These are phyloP conservation scores for Physcia stellaris DNA, from an alignment of 495 filamentous ascomycete genomes.

Conservation along the genomic window DNA sequence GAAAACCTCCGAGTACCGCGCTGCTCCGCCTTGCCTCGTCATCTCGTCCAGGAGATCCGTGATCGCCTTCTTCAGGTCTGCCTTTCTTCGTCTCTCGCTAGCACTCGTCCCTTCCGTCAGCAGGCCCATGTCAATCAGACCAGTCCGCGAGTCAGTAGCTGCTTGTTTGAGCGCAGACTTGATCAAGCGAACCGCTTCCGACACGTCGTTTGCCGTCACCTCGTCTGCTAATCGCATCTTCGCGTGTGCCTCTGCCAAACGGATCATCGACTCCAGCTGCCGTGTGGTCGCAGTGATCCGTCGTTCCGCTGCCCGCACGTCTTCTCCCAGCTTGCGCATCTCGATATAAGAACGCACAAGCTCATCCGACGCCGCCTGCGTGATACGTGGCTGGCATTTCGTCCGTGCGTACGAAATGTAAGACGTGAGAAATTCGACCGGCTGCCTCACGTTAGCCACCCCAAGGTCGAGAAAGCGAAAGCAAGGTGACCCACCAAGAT, in stretches of 20 bases:
- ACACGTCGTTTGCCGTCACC: conserved; percentile 73
- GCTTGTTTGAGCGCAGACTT: conserved; percentile 91
- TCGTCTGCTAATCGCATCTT: conserved; percentile 76
- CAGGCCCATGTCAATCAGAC: conserved; percentile 91
- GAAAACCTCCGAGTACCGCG: conserved; percentile 65
- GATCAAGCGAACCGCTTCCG: conserved; percentile 86
- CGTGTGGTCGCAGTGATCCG: conserved; percentile 95
- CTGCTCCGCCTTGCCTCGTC: conserved; percentile 41
- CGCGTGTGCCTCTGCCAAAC: conserved; percentile 87
- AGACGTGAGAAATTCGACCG: conserved; percentile 85
- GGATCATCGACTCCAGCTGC: conserved; percentile 95
- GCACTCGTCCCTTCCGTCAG: conserved; percentile 84
- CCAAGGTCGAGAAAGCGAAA: not conserved
- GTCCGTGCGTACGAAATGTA: conserved; percentile 97
- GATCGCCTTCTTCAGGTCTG: conserved; percentile 74
- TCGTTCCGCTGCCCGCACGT: conserved; percentile 84
- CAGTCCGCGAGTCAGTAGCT: conserved; percentile 81
- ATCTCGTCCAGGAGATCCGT: conserved; percentile 67
- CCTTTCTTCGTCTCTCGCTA: conserved; percentile 62
- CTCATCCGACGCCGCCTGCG: conserved; percentile 58
- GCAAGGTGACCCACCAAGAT: conserved; percentile 53
- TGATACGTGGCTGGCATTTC: conserved; percentile 69
- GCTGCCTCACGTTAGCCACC: conserved; percentile 28
- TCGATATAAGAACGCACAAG: conserved; percentile 83
- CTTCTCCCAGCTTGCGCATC: conserved; percentile 91